These are phyloP conservation scores for Polygonum aviculare DNA, from an alignment of 148 eudicot species.

Conservation along the genomic window DNA sequence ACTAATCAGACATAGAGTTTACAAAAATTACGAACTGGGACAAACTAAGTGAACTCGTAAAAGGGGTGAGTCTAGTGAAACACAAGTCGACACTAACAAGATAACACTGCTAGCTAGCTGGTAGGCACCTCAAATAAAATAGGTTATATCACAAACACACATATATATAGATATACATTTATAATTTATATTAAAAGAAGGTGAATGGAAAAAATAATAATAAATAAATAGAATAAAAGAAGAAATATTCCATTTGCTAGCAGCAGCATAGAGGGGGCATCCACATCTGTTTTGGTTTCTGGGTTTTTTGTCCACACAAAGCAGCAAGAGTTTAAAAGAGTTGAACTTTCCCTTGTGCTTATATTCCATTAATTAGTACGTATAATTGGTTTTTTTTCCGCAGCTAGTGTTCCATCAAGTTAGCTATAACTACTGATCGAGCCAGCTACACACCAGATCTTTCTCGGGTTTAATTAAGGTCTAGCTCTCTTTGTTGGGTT, in stretches of 20 bases:
- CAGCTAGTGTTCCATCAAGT: neutral
- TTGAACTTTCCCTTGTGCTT: neutral
- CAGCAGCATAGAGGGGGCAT: neutral
- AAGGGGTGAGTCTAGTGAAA: too few relatives aligned
- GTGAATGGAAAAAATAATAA: neutral
- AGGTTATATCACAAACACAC: too few relatives aligned
- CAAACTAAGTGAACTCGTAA: too few relatives aligned
- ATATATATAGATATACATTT: too few relatives aligned
- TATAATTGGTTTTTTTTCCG: neutral
- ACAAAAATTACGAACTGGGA: too few relatives aligned
- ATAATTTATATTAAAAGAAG: neutral
- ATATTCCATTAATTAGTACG: neutral
- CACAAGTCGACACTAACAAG: too few relatives aligned
- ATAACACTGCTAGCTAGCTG: too few relatives aligned
- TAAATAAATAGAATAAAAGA: neutral
- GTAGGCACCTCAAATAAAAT: too few relatives aligned
- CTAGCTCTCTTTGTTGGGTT: neutral
- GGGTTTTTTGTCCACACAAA: constrained; percentile 6
- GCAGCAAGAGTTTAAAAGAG: constrained; percentile 5
- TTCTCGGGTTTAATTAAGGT: neutral
- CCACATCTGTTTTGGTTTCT: constrained; percentile 2
- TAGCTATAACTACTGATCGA: neutral
- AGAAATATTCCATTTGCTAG: constrained; percentile 11
- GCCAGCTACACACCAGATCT: constrained; percentile 6
- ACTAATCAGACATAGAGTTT: too few relatives aligned